Evolutionary conservation across 2,329 filamentous ascomycete genomes (phyloP), one percentile per base, ranked within the genome.

Genomic region (Fusarium lateritium): DNA sequence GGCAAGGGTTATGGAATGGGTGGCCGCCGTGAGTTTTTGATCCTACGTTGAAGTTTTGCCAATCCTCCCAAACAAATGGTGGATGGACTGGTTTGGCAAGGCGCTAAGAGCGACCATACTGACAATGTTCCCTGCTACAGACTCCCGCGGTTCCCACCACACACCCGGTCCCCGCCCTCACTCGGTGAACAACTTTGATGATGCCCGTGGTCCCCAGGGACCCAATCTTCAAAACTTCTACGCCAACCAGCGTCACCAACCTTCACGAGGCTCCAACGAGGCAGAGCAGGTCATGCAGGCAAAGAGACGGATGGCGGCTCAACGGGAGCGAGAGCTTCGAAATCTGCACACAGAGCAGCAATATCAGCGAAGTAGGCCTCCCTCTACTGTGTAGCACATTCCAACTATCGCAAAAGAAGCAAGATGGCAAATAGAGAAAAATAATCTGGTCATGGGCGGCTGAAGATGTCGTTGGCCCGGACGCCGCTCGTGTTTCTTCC

Each of bases 321-420:
- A 98, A 85, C 93, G 96, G 83, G 96, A 99, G 87, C 93, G 95
- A 83, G 96, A 99, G 86, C 91, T 99, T 82, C 94, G 96, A 83
- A 99, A 98, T 84, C 97, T 98, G 85, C 96, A 99, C 85, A 97
- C 98, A 85, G 96, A 99, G 89, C 96, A 99, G 89, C 96, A 99
- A 90, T 98, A 97, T 85, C 97, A 98, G 87, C 91, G 95, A 93
- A 98, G 96, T 98, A 93, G 90, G 92, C 90, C 90, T 82, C 88
- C 89, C 88, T 88, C 88, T 87, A 86, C 88, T 89, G 87, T 88
- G 89, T 92, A 90, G 88, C 88, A 85, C 70, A 67, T 77, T 76
- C 75, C 78, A 81, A 76, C 78, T 76, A 76, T 76, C 70, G 71
- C 71, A 74, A 75, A 76, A 72, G 59, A 64, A 72, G 69, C 67